Base-by-base conservation (phyloP, 441 rosid genomes). In the Codiaeum variegatum region DNA sequence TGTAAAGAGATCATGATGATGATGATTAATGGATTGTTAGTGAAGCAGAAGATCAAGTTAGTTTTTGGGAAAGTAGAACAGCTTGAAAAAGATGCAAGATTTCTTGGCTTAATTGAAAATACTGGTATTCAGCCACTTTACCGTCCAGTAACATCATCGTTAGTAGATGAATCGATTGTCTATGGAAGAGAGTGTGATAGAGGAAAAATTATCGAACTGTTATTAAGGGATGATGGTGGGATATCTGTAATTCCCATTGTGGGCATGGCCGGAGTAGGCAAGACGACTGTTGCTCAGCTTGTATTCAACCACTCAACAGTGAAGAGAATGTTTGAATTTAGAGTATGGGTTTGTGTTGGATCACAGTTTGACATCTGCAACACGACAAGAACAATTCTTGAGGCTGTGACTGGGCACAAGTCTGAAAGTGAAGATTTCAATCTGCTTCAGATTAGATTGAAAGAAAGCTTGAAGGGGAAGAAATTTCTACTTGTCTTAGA, bases 401-500 rank as follows among this genome's bases (percentile, higher is more conserved):
- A 26, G 7, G n/a, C 23, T 5, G 11, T 21, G 6, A 9, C 12
- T 34, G 8, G 28, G 40, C 15, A 65, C 18, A 23, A 28, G 3
- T 3, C 1, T 24, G 66, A 62, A 2, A 3, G 0, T 0, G 4
- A 28, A 0, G 60, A 74, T 10, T 24, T 77, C 8, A 23, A 63
- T 56, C 28, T 0, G 6, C 65, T 75, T 29, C 75, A 71, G 6
- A 26, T 0, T 5, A 10, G 52, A 12, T 26, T 81, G 47, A 67
- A 21, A 32, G 19, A 55, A 10, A 4, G 6, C 2, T 26, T 81
- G n/a, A 2, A 1, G 0, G 34, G 61, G 13, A 71, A 71, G 52
- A 81, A 51, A 19, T 63, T 77, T 58, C 54, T 75, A 15, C 6
- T 77, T 16, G 72, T 81, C 61, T 46, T 77, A 16, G 84, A 81